phyloP scores from a whole-genome alignment of 495 filamentous ascomycete genomes.

The Astrocystis sublimbata region DNA sequence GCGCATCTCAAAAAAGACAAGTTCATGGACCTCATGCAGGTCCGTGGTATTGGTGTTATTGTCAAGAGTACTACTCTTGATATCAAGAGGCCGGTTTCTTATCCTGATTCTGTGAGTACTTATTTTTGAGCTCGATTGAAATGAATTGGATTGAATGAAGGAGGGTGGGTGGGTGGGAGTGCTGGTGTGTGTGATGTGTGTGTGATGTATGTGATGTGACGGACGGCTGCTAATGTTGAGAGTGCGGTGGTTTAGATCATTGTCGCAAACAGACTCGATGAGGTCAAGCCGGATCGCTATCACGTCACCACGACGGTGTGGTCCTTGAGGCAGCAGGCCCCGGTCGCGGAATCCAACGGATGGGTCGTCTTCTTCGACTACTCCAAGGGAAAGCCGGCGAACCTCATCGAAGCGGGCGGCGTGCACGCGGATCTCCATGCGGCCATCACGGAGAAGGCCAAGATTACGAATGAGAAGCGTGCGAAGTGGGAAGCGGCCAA shows the following conservation, averaged over 20 bases:
- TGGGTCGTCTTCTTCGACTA: constrained; percentile 5
- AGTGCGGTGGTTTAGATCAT: neutral
- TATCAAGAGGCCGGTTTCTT: neutral
- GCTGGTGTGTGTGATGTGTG: too few relatives aligned
- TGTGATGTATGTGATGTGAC: too few relatives aligned
- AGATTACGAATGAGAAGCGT: neutral
- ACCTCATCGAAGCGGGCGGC: neutral
- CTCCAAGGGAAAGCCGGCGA: neutral
- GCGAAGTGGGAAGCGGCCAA: neutral
- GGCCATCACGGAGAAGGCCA: neutral
- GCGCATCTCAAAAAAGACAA: neutral
- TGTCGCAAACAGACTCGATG: neutral
- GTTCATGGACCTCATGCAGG: neutral
- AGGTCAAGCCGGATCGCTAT: neutral
- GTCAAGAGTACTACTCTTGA: neutral
- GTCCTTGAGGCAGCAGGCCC: neutral
- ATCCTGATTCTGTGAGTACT: neutral
- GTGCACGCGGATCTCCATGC: neutral
- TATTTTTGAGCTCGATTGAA: too few relatives aligned
- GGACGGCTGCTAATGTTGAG: too few relatives aligned
- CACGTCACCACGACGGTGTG: neutral
- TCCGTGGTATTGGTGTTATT: neutral
- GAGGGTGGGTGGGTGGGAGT: too few relatives aligned
- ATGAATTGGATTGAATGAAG: too few relatives aligned
- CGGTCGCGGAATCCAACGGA: neutral